Evolutionary conservation across 2,329 filamentous ascomycete species (phyloP), one percentile per base, ranked within the genome.

Genomic region (Fusarium nygamai): DNA sequence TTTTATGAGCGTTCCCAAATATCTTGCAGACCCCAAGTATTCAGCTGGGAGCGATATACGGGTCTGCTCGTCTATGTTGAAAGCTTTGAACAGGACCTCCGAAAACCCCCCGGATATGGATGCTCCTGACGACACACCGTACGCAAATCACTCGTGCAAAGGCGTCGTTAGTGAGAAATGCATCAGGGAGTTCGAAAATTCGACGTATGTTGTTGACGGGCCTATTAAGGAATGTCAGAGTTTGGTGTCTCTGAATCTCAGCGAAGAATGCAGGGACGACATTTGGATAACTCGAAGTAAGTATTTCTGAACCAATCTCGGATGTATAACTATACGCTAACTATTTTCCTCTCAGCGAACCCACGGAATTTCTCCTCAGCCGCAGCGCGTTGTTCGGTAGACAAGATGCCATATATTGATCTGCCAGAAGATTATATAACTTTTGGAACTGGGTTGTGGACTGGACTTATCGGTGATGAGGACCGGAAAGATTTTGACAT

Each of bases 321-420:
- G 11, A 29, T 14, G 17, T 10, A 4, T 20, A 3, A 7, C 8
- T 22, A 22, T 14, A 29, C 19, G 44, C 46, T 29, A 11, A 47
- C 46, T 8, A 11, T 22, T 22, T 27, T 22, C 1, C 10, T 14
- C 20, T 22, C 20, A 11, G 27, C 1, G 0, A 8, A 0, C 13
- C 44, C 46, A 20, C 27, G 4, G 0, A 22, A 47, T 47, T 29
- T 47, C 13, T 22, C 19, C 43, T 13, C n/a, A 7, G 4, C 16
- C 44, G 4, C 44, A 4, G 6, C 46, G 19, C 24, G 19, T 10
- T 47, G 46, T 1, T 47, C 46, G 9, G 0, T 29, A 5, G 4
- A 29, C 3, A 47, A 29, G 13, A 29, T 47, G 46, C 46, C 46
- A 47, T 47, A 47, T 8, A 1, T 47, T 16, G 20, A 29, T 47